These are phyloP conservation scores for Ogataea saltuana DNA, from an alignment of 805 yeast genomes.

Conservation along the genomic window DNA sequence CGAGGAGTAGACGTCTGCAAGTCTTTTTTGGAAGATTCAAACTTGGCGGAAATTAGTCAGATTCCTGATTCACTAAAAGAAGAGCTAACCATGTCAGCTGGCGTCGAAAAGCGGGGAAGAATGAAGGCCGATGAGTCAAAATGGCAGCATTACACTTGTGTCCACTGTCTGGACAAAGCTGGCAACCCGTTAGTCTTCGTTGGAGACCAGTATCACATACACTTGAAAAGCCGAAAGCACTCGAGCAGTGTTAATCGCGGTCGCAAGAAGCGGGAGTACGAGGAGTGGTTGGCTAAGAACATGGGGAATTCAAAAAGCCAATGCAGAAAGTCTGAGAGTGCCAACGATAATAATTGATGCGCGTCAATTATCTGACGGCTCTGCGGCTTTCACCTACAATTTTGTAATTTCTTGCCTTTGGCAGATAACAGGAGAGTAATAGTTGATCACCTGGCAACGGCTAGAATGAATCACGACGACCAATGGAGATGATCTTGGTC, in stretches of 20 bases:
- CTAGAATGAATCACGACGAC: too few relatives aligned
- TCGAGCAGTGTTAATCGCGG: constrained; percentile 49
- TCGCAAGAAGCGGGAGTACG: constrained; percentile 53
- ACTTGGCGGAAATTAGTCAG: constrained; percentile 4
- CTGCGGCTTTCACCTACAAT: too few relatives aligned
- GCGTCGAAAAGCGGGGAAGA: constrained; percentile 1
- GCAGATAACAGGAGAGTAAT: too few relatives aligned
- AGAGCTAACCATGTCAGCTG: constrained; percentile 13
- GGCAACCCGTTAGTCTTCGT: constrained; percentile 62
- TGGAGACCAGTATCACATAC: constrained; percentile 74
- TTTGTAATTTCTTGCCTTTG: too few relatives aligned
- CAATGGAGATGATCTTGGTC: too few relatives aligned
- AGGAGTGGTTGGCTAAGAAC: constrained; percentile 37
- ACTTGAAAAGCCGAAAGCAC: constrained; percentile 69
- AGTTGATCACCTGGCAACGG: too few relatives aligned
- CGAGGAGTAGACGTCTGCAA: constrained; percentile 56
- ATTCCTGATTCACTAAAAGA: constrained; percentile 22
- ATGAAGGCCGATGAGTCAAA: constrained; percentile 21
- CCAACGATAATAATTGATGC: not conserved
- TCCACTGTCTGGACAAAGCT: constrained; percentile 57
- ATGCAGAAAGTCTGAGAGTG: constrained; percentile 4
- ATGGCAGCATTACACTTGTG: constrained; percentile 75
- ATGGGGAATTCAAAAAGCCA: not conserved
- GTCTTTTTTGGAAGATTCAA: constrained; percentile 24
- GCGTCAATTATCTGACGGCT: too few relatives aligned